Evolutionary conservation across 2,329 filamentous ascomycete species (phyloP).

Genomic region (Aspergillus intermedius): DNA sequence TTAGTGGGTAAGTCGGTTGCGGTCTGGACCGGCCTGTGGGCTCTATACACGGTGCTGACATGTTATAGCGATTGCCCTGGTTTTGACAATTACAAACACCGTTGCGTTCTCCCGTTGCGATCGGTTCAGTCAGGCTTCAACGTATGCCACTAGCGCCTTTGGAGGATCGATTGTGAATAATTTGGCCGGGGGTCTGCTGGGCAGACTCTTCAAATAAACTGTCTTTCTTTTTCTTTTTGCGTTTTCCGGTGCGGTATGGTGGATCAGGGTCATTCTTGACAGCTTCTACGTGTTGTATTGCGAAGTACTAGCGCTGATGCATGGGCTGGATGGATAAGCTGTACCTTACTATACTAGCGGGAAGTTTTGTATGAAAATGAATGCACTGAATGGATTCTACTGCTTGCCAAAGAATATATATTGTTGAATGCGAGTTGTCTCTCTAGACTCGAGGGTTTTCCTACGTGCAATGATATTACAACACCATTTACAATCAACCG

Average conservation of each 20-base stretch:
- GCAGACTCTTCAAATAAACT: slow-evolving; percentile 46
- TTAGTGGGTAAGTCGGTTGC: slow-evolving; percentile 39
- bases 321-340: not conserved
- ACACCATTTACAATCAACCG: too few species aligned
- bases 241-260: not conserved
- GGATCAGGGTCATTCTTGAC: not conserved
- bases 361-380: not conserved
- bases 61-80: slow-evolving; percentile 40
- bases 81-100: slow-evolving; percentile 47
- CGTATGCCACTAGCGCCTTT: slow-evolving; percentile 50
- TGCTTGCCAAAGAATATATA: too few species aligned
- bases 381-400: not conserved
- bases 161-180: slow-evolving; percentile 50
- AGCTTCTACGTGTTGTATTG: not conserved
- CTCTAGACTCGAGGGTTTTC: too few species aligned
- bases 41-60: not conserved
- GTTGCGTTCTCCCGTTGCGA: slow-evolving; percentile 48
- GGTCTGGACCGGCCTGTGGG: not conserved
- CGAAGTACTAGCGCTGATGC: not conserved
- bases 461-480: too few species aligned
- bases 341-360: not conserved
- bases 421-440: too few species aligned
- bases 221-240: not conserved
- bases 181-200: slow-evolving; percentile 50
- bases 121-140: slow-evolving; percentile 52